These are phyloP conservation scores for Lipomyces chichibuensis DNA, from an alignment of 805 yeast genomes.

Conservation along the genomic window DNA sequence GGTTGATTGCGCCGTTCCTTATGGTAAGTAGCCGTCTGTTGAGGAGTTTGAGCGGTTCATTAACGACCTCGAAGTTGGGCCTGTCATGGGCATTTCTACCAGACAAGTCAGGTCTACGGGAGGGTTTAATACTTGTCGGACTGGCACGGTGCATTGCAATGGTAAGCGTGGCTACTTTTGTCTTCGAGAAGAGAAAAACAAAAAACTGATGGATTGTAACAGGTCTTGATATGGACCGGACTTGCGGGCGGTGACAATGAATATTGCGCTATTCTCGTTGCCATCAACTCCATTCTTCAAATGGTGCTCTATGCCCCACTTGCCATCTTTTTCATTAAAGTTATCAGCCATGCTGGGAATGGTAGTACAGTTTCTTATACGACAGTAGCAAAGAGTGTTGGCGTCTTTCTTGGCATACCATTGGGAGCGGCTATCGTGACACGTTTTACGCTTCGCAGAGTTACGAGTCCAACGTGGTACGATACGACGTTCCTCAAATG, in stretches of 20 bases:
- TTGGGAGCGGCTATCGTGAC: constrained; percentile 52
- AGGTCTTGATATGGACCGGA: constrained; percentile 47
- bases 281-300: constrained; percentile 56
- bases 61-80: constrained; percentile 39
- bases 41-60: too few relatives aligned
- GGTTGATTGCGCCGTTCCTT: constrained; percentile 59
- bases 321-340: constrained; percentile 53
- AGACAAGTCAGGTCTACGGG: constrained; percentile 52
- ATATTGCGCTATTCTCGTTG: constrained; percentile 55
- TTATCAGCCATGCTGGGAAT: constrained; percentile 39
- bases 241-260: constrained; percentile 55
- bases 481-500: constrained; percentile 46
- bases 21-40: constrained; percentile 46
- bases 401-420: constrained; percentile 58
- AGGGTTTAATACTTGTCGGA: constrained; percentile 62
- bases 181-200: not conserved
- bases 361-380: constrained; percentile 41
- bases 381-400: constrained; percentile 54
- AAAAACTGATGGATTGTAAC: not conserved
- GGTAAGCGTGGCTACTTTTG: constrained; percentile 39
- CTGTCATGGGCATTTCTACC: constrained; percentile 57
- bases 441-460: constrained; percentile 41
- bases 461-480: constrained; percentile 44
- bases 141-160: constrained; percentile 64
- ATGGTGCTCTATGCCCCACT: constrained; percentile 57